Evolutionary conservation across 352 stramenopile genomes (phyloP).

Genomic region (Achlya hypogyna): DNA sequence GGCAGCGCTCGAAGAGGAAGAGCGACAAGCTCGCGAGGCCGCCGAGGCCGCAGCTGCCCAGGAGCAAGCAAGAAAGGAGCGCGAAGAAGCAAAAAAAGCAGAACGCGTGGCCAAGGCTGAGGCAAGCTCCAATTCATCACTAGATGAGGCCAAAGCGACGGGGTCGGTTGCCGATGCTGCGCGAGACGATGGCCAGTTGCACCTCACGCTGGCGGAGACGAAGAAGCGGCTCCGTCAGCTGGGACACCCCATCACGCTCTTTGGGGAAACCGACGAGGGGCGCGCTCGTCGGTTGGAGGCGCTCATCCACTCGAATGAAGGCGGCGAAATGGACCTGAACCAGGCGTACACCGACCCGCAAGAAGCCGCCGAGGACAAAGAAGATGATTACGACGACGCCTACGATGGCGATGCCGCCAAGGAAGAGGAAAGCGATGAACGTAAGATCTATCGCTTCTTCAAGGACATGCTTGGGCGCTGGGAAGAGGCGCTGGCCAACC

Average conservation of each 20-base stretch:
- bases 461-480: conserved; percentile 90
- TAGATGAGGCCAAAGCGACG: neutral
- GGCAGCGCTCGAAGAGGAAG: conserved; percentile 33
- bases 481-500: conserved; percentile 85
- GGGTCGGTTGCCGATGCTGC: neutral
- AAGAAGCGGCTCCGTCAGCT: conserved; percentile 71
- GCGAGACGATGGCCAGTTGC: neutral
- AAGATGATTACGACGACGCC: conserved; percentile 21
- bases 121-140: neutral
- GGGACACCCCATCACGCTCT: conserved; percentile 78
- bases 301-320: conserved; percentile 9
- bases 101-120: conserved; percentile 18
- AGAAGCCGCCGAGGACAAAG: conserved; percentile 10
- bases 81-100: conserved; percentile 18
- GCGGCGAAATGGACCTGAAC: conserved; percentile 23
- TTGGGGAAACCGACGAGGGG: conserved; percentile 60
- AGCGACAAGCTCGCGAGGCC: neutral
- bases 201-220: conserved; percentile 60
- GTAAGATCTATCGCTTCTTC: conserved; percentile 89
- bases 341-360: conserved; percentile 26
- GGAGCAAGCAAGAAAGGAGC: neutral
- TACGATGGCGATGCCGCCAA: conserved; percentile 20
- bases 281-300: conserved; percentile 53
- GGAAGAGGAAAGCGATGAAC: conserved; percentile 38
- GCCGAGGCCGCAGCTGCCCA: neutral